Evolutionary conservation across 768 basidiomycete species (phyloP).

Genomic region (Mycena sanguinolenta): DNA sequence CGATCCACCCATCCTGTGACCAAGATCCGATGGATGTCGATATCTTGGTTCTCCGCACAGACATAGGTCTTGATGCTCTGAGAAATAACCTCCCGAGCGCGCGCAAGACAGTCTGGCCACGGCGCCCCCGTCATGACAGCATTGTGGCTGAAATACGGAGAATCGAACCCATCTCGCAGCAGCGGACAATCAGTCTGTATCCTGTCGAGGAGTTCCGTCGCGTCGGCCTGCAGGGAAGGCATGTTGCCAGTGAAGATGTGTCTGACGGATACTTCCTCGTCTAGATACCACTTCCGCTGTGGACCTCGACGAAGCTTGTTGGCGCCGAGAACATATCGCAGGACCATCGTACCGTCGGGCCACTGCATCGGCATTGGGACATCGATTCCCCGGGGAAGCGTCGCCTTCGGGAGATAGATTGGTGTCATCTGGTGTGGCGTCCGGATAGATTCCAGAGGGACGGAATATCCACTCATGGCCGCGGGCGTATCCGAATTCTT

Average conservation of each 20-base stretch:
- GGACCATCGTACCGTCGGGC: slow-evolving; percentile 51
- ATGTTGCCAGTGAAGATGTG: slow-evolving; percentile 67
- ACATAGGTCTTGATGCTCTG: slow-evolving; percentile 19
- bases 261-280: slow-evolving; percentile 42
- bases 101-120: slow-evolving; percentile 27
- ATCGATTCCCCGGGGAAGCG: slow-evolving; percentile 40
- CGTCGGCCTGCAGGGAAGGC: slow-evolving; percentile 52
- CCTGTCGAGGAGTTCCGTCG: slow-evolving; percentile 51
- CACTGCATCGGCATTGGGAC: slow-evolving; percentile 38
- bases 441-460: slow-evolving; percentile 47
- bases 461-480: slow-evolving; percentile 40
- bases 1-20: slow-evolving; percentile 32
- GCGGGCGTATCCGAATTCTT: not conserved
- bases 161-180: slow-evolving; percentile 46
- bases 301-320: not conserved
- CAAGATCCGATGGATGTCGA: slow-evolving; percentile 9
- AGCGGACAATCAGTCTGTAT: slow-evolving; percentile 54
- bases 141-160: slow-evolving; percentile 22
- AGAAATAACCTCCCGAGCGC: slow-evolving; percentile 20
- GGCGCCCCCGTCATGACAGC: not conserved
- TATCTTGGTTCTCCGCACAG: not conserved
- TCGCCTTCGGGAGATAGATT: slow-evolving; percentile 48
- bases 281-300: not conserved
- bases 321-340: slow-evolving; percentile 42
- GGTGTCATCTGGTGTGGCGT: slow-evolving; percentile 52